A percentile compares a stretch with the other conserved stretches of the same genome.
Conservation (phyloP, 2,329 filamentous ascomycete species). For the Pyricularia sp. region DNA sequence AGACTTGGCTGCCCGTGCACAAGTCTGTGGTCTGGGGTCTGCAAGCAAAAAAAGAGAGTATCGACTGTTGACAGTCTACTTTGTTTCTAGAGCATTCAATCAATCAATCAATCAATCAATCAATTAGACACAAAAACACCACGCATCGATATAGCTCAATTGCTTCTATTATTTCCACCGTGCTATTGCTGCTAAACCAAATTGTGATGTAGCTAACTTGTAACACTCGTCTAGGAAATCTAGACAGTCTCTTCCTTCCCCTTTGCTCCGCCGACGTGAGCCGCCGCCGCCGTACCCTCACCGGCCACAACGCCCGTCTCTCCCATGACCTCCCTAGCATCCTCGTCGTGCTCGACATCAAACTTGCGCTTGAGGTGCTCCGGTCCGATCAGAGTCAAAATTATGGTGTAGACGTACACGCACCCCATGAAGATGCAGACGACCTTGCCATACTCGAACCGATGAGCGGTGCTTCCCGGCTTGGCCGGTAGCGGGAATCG, state of each 20-base stretch:
- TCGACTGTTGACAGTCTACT: too few relatives aligned
- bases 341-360: conserved; percentile 37
- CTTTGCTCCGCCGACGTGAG: neutral
- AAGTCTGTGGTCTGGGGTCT: neutral
- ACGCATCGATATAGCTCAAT: neutral
- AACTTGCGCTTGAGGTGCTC: conserved; percentile 43
- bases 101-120: too few relatives aligned
- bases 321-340: conserved; percentile 36
- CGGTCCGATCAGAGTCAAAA: conserved; percentile 54
- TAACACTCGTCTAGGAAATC: neutral
- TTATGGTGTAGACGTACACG: conserved; percentile 57
- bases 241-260: neutral
- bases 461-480: conserved; percentile 20
- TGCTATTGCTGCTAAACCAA: neutral
- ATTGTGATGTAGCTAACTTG: neutral
- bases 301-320: conserved; percentile 19
- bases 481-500: conserved; percentile 59
- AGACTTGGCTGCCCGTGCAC: neutral
- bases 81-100: too few relatives aligned
- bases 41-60: neutral
- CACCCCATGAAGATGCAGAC: conserved; percentile 89
- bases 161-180: neutral
- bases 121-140: neutral
- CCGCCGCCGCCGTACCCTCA: neutral
- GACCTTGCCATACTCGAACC: conserved; percentile 72